phyloP scores from a whole-genome alignment of 108 stramenopile species.

The Nitzschia sp. region DNA sequence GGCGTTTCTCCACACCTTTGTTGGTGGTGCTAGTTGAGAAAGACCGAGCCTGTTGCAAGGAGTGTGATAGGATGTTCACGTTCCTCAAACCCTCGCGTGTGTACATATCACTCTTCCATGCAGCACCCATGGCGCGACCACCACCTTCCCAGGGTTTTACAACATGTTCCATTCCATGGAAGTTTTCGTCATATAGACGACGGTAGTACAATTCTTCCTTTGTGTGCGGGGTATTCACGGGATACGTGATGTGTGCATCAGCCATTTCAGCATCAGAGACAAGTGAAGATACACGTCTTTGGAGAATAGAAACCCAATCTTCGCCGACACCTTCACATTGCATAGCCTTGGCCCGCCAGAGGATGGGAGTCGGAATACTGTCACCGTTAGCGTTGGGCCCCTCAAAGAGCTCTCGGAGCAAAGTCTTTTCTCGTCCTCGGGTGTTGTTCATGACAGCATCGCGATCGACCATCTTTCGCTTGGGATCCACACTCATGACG shows the following conservation, averaged over 20 bases:
- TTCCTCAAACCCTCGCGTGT: constrained; percentile 69
- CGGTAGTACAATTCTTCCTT: constrained; percentile 84
- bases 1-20: neutral
- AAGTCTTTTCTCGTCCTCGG: constrained; percentile 67
- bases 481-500: constrained; percentile 71
- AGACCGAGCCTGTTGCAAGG: constrained; percentile 45
- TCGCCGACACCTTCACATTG: constrained; percentile 85
- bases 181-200: constrained; percentile 64
- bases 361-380: constrained; percentile 59
- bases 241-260: constrained; percentile 52
- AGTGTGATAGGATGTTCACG: constrained; percentile 54
- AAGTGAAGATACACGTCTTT: constrained; percentile 55
- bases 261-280: constrained; percentile 74
- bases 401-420: constrained; percentile 64
- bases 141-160: constrained; percentile 75
- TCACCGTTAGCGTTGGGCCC: constrained; percentile 64
- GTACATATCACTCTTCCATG: constrained; percentile 68
- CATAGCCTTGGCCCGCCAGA: constrained; percentile 86
- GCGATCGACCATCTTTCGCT: constrained; percentile 61
- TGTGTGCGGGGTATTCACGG: constrained; percentile 73
- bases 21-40: constrained; percentile 22
- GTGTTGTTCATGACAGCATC: constrained; percentile 60
- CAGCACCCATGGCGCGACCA: constrained; percentile 70
- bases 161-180: constrained; percentile 63
- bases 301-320: constrained; percentile 78